Conservation (phyloP, 2,329 filamentous ascomycete species). For the Fusarium avenaceum region DNA sequence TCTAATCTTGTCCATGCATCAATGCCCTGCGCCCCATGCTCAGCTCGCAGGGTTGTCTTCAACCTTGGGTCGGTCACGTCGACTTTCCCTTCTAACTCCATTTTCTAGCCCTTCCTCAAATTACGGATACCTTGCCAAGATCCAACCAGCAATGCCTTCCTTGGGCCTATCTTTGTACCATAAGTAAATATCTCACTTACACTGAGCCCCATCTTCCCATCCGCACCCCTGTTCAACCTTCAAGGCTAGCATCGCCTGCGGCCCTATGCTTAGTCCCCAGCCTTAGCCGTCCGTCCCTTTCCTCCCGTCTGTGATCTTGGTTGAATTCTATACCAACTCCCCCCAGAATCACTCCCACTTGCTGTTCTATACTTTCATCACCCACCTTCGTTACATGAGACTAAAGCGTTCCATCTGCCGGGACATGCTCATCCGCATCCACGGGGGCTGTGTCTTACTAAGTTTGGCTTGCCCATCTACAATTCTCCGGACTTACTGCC, state of each 20-base stretch:
- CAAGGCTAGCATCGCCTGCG: constrained; percentile 43
- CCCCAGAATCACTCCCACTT: constrained; percentile 42
- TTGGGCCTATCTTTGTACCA: constrained; percentile 47
- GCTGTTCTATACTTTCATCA: constrained; percentile 48
- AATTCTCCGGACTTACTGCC: constrained; percentile 52
- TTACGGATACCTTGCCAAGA: constrained; percentile 20
- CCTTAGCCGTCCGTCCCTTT: constrained; percentile 44
- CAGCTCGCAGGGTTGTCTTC: constrained; percentile 51
- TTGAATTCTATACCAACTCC: constrained; percentile 45
- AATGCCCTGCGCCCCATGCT: constrained; percentile 51
- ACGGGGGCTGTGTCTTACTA: constrained; percentile 63
- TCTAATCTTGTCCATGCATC: constrained; percentile 38
- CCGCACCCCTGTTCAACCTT: constrained; percentile 40
- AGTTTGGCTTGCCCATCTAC: constrained; percentile 55
- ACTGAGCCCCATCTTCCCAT: constrained; percentile 33
- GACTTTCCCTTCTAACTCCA: constrained; percentile 26
- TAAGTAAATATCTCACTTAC: constrained; percentile 39
- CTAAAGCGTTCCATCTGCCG: constrained; percentile 49
- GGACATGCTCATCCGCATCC: constrained; percentile 51
- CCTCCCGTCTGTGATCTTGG: constrained; percentile 47
- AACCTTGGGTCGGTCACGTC: constrained; percentile 40
- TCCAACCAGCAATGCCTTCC: constrained; percentile 48
- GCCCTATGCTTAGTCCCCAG: constrained; percentile 38
- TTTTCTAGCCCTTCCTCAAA: constrained; percentile 31
- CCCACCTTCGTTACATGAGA: constrained; percentile 53